Base-by-base conservation (phyloP, 1,284 basidiomycete species). In the Fomitopsis schrenkii region DNA sequence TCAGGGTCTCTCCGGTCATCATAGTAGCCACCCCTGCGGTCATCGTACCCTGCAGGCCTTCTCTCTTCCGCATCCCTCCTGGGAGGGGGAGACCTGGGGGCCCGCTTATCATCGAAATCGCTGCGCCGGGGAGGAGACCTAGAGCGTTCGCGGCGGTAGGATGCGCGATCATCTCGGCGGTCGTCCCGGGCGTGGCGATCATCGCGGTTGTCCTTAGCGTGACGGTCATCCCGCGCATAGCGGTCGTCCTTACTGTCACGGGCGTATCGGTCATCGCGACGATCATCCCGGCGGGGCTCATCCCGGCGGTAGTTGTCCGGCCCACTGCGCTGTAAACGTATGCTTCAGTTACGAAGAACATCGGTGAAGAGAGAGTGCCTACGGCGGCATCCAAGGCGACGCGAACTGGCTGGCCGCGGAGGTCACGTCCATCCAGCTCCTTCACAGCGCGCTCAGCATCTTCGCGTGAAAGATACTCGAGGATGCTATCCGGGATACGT, bases 361-460 rank as follows among this genome's bases (percentile, higher is more conserved):
- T 40, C 12, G 56, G 58, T 57, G 22, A 12, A 9, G 60, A 33
- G 30, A 5, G 7, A 38, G 3, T 17, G 77, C 87, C 50, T 65
- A 91, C 89, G 61, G 79, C 79, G 22, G 91, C 87, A 63, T 90
- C 89, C 45, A 87, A 71, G 38, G 83, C 78, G 30, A 95, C 88
- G 57, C 87, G 86, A 57, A 95, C 93, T 48, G 84, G 80, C 57
- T 87, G 80, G 63, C 94, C 94, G 67, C 92, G 89, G 40, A 95
- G 83, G 64, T 95, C 93, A 67, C 83, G 89, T 64, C 89, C 88
- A 66, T 94, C 90, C 38, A 98, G 80, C 35, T 90, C 87, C 70
- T 87, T 90, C 66, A 95, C 86, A n/a, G 95, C 95, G 64, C 90
- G 88, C 55, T 97, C 94, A 54, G 94, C 94, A 71, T 98, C 95